Percentiles rank a stretch among this genome's conserved stretches.
phyloP scores from a whole-genome alignment of 2,329 filamentous ascomycete genomes.

The Aureobasidium vineae region DNA sequence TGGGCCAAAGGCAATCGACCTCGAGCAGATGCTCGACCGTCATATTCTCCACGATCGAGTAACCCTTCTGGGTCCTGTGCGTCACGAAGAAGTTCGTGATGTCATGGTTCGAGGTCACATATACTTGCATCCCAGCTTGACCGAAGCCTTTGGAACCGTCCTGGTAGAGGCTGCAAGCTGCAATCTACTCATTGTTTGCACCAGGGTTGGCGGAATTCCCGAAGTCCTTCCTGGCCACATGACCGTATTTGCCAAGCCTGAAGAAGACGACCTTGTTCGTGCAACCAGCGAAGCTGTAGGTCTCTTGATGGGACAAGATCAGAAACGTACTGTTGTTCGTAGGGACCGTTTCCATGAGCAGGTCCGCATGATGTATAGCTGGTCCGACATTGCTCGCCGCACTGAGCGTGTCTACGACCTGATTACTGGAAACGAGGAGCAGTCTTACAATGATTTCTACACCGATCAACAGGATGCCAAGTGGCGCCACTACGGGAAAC shows the following conservation, averaged over 20 bases:
- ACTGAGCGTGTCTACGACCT: conserved; percentile 96
- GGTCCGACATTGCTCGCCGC: conserved; percentile 90
- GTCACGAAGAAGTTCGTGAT: conserved; percentile 94
- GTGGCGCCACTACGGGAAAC: conserved; percentile 58
- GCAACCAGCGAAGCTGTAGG: conserved; percentile 89
- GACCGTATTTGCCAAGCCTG: conserved; percentile 95
- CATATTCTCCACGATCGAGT: conserved; percentile 79
- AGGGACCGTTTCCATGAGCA: conserved; percentile 96
- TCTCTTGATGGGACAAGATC: conserved; percentile 53
- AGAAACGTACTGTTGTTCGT: conserved; percentile 54
- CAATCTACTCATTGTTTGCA: conserved; percentile 94
- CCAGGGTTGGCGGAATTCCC: conserved; percentile 92
- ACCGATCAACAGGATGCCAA: conserved; percentile 57
- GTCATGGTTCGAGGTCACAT: conserved; percentile 98
- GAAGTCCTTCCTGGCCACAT: conserved; percentile 95
- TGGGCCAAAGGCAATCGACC: conserved; percentile 92
- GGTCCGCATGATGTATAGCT: conserved; percentile 98
- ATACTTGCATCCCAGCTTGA: conserved; percentile 91
- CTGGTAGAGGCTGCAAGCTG: conserved; percentile 97
- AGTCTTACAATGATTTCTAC: conserved; percentile 61
- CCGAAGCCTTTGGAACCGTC: conserved; percentile 95
- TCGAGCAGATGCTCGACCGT: conserved; percentile 93
- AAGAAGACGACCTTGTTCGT: conserved; percentile 89
- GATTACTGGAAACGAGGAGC: conserved; percentile 72
- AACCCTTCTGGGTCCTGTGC: conserved; percentile 84